phyloP scores from a whole-genome alignment of 2,329 filamentous ascomycete species.

The Fusarium drepaniforme region DNA sequence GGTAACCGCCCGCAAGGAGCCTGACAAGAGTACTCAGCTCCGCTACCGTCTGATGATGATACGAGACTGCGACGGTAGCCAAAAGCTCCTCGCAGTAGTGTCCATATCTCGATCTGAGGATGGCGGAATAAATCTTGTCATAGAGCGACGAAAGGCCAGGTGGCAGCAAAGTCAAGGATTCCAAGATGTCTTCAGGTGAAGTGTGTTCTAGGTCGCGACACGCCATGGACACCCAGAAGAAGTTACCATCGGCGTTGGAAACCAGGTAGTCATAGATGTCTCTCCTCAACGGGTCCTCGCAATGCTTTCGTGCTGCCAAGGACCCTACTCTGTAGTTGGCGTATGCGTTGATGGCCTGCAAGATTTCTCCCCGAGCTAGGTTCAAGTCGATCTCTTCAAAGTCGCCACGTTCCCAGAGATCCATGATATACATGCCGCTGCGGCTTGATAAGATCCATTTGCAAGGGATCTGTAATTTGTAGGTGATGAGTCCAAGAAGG shows the following conservation, averaged over 20 bases:
- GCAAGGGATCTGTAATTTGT: too few species aligned
- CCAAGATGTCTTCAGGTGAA: background rate
- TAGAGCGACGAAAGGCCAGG: background rate
- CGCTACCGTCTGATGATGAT: background rate
- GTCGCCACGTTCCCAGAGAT: too few species aligned
- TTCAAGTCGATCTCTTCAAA: background rate
- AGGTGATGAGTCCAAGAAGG: too few species aligned
- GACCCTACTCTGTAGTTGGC: background rate
- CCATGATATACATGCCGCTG: too few species aligned
- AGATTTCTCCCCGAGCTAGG: background rate
- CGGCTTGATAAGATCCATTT: too few species aligned
- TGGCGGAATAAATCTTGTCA: background rate
- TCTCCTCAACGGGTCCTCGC: background rate
- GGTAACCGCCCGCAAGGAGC: too few species aligned
- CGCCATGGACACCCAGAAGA: background rate
- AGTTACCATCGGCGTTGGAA: background rate
- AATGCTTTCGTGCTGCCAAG: background rate
- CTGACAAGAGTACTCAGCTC: background rate
- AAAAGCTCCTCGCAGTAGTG: accelerated
- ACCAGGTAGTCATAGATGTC: background rate
- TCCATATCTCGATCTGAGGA: background rate
- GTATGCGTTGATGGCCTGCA: background rate
- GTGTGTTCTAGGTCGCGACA: background rate
- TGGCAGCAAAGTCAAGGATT: background rate
- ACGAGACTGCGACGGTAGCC: background rate